A percentile compares a stretch with the other conserved stretches of the same genome.
These are phyloP conservation scores for Mitragyna speciosa DNA, from an alignment of 257 asterid genomes.

Conservation along the genomic window DNA sequence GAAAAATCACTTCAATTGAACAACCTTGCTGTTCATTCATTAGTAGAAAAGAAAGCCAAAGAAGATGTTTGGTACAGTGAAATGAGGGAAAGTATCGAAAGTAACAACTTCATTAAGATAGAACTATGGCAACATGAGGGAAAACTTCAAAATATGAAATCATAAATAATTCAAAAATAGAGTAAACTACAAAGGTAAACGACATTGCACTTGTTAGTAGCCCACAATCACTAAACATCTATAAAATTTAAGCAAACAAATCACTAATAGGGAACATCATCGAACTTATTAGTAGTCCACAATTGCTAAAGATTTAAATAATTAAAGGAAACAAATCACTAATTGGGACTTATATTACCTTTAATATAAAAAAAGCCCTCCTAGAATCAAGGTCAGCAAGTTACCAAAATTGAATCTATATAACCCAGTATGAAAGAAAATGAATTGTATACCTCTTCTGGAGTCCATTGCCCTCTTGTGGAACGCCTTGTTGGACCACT, in stretches of 20 bases:
- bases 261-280: not conserved
- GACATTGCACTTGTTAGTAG: not conserved
- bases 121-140: not conserved
- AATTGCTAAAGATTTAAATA: not conserved
- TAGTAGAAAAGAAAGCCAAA: not conserved
- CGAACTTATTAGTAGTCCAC: not conserved
- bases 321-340: not conserved
- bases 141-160: not conserved
- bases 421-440: not conserved
- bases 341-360: not conserved
- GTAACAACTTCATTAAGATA: too few relatives aligned
- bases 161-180: not conserved
- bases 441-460: constrained; percentile 70
- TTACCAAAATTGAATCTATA: not conserved
- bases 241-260: not conserved
- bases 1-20: not conserved
- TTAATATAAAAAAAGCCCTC: not conserved
- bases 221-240: too few relatives aligned
- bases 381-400: not conserved
- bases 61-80: not conserved
- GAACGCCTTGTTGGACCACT: constrained; percentile 98
- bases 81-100: not conserved
- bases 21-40: not conserved
- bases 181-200: not conserved
- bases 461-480: constrained; percentile 97